A percentile compares a stretch with the other conserved stretches of the same genome.
These are phyloP conservation scores for Kockiozyma suomiensis DNA, from an alignment of 805 yeast species.

Conservation along the genomic window DNA sequence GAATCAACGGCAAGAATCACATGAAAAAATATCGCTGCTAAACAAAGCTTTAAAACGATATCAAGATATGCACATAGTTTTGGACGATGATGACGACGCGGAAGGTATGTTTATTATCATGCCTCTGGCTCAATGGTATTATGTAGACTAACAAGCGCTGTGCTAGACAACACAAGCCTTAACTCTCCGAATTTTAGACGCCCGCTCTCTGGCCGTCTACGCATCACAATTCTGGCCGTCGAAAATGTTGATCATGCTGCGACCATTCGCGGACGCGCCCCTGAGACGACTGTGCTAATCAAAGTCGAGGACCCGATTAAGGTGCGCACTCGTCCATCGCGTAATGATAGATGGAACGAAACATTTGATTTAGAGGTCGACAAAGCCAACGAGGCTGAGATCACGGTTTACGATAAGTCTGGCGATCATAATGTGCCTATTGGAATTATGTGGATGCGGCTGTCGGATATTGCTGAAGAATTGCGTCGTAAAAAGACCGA, in stretches of 20 bases:
- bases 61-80: slow-evolving; percentile 79
- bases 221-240: slow-evolving; percentile 71
- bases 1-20: slow-evolving; percentile 76
- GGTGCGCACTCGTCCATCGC: slow-evolving; percentile 71
- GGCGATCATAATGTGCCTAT: slow-evolving; percentile 73
- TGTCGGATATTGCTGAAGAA: slow-evolving; percentile 92
- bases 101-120: slow-evolving; percentile 2
- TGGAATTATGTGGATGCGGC: slow-evolving; percentile 86
- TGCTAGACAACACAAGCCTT: slow-evolving; percentile 52
- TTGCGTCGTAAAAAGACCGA: slow-evolving; percentile 86
- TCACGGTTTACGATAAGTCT: slow-evolving; percentile 77
- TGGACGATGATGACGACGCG: slow-evolving; percentile 56
- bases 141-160: background rate
- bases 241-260: slow-evolving; percentile 93
- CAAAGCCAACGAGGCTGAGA: slow-evolving; percentile 88
- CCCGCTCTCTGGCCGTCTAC: slow-evolving; percentile 79
- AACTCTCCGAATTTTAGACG: slow-evolving; percentile 74
- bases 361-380: slow-evolving; percentile 78
- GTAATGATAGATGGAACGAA: slow-evolving; percentile 83
- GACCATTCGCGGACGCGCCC: slow-evolving; percentile 67
- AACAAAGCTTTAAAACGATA: slow-evolving; percentile 83
- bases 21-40: slow-evolving; percentile 79
- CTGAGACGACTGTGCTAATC: slow-evolving; percentile 75
- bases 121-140: background rate
- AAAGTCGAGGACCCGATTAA: slow-evolving; percentile 87